A percentile compares a stretch with the other conserved stretches of the same genome.
Evolutionary conservation across 345 rosid species (phyloP).

Genomic region (Moringa oleifera): DNA sequence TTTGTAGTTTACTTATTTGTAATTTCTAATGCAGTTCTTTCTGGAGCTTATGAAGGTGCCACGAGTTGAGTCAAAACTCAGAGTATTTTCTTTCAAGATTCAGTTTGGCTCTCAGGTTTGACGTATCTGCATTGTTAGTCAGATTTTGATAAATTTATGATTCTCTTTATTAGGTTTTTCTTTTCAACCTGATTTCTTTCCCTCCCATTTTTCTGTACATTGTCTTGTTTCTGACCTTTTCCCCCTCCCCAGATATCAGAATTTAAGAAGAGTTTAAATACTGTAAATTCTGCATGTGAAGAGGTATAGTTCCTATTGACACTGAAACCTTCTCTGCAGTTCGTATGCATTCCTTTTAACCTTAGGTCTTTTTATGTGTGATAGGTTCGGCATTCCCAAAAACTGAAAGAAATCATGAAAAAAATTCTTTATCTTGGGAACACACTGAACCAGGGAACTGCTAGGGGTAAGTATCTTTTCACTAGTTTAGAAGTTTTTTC

Average conservation of each 20-base stretch:
- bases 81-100: conserved; percentile 97
- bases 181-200: conserved; percentile 1
- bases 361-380: background rate
- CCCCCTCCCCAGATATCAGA: conserved; percentile 54
- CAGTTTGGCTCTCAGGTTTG: conserved; percentile 92
- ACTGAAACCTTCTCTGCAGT: conserved; percentile 12
- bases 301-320: conserved; percentile 55
- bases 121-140: conserved; percentile 17
- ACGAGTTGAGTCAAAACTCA: conserved; percentile 88
- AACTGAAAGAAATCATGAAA: conserved; percentile 93
- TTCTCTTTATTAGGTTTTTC: conserved; percentile 14
- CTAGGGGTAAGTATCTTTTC: conserved; percentile 63
- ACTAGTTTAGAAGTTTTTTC: background rate
- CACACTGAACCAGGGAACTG: conserved; percentile 94
- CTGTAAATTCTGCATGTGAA: conserved; percentile 83
- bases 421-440: conserved; percentile 89
- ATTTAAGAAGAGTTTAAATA: conserved; percentile 78
- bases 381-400: conserved; percentile 79
- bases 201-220: background rate
- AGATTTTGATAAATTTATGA: conserved; percentile 3
- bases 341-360: conserved; percentile 14
- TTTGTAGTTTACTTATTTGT: background rate
- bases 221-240: background rate
- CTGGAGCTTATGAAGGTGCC: conserved; percentile 98
- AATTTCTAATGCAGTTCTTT: conserved; percentile 57